Evolutionary conservation across 331 rosid genomes (phyloP).

Genomic region (Pyracantha coccinea): DNA sequence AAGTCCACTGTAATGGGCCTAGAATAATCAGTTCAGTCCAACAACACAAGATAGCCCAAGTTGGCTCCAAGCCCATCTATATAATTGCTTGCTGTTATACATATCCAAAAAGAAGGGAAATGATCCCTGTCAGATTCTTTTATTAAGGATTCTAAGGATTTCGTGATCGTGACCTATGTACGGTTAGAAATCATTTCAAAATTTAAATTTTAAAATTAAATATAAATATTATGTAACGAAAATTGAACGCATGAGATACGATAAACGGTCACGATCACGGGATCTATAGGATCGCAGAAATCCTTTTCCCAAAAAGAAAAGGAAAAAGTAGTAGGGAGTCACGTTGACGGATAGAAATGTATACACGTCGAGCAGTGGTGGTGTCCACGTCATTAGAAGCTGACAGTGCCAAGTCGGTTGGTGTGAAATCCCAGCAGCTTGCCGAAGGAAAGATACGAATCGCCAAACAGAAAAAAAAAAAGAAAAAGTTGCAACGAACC

Average conservation of each 20-base stretch:
- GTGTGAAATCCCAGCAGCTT: slow-evolving; percentile 15
- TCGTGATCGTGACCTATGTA: accelerated
- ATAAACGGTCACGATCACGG: accelerated
- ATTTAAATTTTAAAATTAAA: too few species aligned
- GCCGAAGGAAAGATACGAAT: not conserved
- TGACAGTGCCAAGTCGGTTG: slow-evolving; percentile 37
- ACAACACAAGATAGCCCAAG: too few species aligned
- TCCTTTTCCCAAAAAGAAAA: too few species aligned
- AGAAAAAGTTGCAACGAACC: not conserved
- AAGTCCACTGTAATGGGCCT: too few species aligned
- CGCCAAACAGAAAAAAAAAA: not conserved
- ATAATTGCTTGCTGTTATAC: too few species aligned
- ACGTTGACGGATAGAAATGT: not conserved
- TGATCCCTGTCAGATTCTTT: accelerated
- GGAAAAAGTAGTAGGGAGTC: not conserved
- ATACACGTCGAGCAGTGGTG: slow-evolving; percentile 10
- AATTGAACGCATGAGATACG: accelerated
- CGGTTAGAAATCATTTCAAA: accelerated
- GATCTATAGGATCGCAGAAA: too few species aligned
- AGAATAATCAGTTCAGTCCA: too few species aligned
- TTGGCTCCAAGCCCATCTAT: too few species aligned
- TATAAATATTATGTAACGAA: too few species aligned
- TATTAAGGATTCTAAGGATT: accelerated
- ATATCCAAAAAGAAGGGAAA: too few species aligned
- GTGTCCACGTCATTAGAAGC: slow-evolving; percentile 28